Conservation (phyloP, 495 filamentous ascomycete genomes). For the Endocarpon pusillum region DNA sequence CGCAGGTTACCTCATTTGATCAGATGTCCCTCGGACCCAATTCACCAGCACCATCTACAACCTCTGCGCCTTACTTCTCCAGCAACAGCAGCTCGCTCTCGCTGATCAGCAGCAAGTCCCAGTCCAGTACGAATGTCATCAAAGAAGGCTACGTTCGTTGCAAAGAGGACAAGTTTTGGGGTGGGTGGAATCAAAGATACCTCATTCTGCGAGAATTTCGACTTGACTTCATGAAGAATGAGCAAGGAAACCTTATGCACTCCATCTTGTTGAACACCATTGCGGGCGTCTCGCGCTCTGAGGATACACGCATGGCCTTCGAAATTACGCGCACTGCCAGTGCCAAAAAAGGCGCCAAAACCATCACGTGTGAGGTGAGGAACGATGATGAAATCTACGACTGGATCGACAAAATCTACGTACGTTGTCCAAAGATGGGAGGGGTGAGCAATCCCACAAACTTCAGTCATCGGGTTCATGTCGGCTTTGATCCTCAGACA, state of each 20-base stretch:
- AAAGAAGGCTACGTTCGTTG: slow-evolving; percentile 76
- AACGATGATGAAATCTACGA: slow-evolving; percentile 91
- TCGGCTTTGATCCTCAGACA: slow-evolving; percentile 86
- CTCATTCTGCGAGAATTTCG: slow-evolving; percentile 75
- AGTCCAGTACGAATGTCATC: slow-evolving; percentile 51
- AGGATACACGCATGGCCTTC: slow-evolving; percentile 74
- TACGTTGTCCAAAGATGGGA: slow-evolving; percentile 89
- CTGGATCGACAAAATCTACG: slow-evolving; percentile 96
- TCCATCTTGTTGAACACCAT: slow-evolving; percentile 73
- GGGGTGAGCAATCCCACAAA: slow-evolving; percentile 97
- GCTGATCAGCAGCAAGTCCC: slow-evolving; percentile 39
- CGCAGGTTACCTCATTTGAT: slow-evolving; percentile 62
- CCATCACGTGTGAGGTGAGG: slow-evolving; percentile 76
- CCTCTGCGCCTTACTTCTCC: slow-evolving; percentile 35
- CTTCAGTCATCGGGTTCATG: slow-evolving; percentile 90
- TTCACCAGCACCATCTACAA: slow-evolving; percentile 38
- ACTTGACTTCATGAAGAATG: slow-evolving; percentile 81
- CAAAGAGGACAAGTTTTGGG: slow-evolving; percentile 77
- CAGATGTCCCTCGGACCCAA: slow-evolving; percentile 53
- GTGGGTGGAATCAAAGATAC: slow-evolving; percentile 79
- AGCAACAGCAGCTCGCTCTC: slow-evolving; percentile 51
- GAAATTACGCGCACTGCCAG: slow-evolving; percentile 66
- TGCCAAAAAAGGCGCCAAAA: slow-evolving; percentile 45
- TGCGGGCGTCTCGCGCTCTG: slow-evolving; percentile 66
- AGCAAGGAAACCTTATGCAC: slow-evolving; percentile 64